phyloP scores from a whole-genome alignment of 2,329 filamentous ascomycete species.

The Claviceps capensis region DNA sequence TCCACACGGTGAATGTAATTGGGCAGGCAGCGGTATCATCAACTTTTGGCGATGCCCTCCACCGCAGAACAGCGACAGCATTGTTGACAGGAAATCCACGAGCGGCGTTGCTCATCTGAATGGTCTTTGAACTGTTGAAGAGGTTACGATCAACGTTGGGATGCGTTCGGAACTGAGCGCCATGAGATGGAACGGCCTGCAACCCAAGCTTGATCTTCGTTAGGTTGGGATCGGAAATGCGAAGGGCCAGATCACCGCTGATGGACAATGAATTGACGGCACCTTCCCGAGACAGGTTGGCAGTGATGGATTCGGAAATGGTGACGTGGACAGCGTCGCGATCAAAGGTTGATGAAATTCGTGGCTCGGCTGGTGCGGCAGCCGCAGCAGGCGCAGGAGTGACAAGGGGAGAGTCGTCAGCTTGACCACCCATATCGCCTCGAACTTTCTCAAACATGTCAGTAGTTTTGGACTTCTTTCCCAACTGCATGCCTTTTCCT shows the following conservation, averaged over 20 bases:
- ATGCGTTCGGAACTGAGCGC: slow-evolving; percentile 86
- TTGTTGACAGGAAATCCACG: slow-evolving; percentile 94
- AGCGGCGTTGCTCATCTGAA: slow-evolving; percentile 78
- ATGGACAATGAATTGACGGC: slow-evolving; percentile 74
- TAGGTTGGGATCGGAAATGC: slow-evolving; percentile 75
- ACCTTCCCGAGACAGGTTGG: slow-evolving; percentile 79
- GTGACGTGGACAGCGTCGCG: slow-evolving; percentile 80
- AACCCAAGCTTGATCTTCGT: slow-evolving; percentile 86
- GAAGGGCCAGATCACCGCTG: slow-evolving; percentile 83
- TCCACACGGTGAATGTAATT: slow-evolving; percentile 95
- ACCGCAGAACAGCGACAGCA: slow-evolving; percentile 81
- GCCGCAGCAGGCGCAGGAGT: slow-evolving; percentile 36
- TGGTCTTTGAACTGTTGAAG: slow-evolving; percentile 69
- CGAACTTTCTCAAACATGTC: slow-evolving; percentile 96
- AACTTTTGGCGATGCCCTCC: slow-evolving; percentile 71
- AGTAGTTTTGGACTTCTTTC: slow-evolving; percentile 95
- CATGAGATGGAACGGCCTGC: slow-evolving; percentile 60
- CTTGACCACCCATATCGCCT: slow-evolving; percentile 77
- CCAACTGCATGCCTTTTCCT: slow-evolving; percentile 97
- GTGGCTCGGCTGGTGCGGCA: slow-evolving; percentile 39
- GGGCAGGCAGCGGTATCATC: slow-evolving; percentile 73
- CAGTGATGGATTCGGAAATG: slow-evolving; percentile 79
- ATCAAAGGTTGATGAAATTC: slow-evolving; percentile 54
- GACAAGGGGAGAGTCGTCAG: slow-evolving; percentile 64
- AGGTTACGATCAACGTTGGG: slow-evolving; percentile 86